These are phyloP conservation scores for Microdochium paspali DNA, from an alignment of 2,329 filamentous ascomycete genomes.

Conservation along the genomic window DNA sequence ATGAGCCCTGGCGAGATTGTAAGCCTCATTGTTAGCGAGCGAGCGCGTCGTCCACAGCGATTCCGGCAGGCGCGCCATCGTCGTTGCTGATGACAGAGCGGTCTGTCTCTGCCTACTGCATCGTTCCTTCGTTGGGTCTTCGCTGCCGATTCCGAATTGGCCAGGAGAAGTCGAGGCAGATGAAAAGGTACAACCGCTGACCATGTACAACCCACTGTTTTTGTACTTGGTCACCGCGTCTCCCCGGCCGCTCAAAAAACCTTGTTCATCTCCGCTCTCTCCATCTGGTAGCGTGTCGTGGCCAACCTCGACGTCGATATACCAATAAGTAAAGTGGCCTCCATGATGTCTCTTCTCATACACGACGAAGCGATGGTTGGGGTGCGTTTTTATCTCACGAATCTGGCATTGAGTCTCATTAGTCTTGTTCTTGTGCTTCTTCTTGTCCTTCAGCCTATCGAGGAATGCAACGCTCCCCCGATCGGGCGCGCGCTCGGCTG, in stretches of 20 bases:
- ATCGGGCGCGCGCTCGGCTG: no score
- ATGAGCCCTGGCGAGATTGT: not conserved
- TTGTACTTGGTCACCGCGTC: not conserved
- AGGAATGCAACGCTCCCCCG: no score
- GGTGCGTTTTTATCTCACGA: not conserved
- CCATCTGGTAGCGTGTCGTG: not conserved
- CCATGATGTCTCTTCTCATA: not conserved
- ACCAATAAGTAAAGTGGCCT: not conserved
- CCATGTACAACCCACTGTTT: not conserved
- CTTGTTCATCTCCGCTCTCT: no score
- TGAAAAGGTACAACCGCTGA: not conserved
- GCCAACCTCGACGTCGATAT: not conserved
- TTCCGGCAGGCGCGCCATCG: not conserved
- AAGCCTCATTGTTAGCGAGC: not conserved
- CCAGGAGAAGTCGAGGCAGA: not conserved
- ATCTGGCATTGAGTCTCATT: not conserved
- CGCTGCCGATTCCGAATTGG: not conserved
- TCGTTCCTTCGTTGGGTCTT: not conserved
- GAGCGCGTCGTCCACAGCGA: not conserved
- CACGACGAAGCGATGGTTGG: not conserved
- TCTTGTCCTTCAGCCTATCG: no score
- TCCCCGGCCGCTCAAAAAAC: not conserved
- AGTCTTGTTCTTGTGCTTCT: not conserved
- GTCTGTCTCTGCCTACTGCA: no score
- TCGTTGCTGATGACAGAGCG: not conserved